phyloP scores from a whole-genome alignment of 1,284 basidiomycete genomes.

The Ustilago shanxiensis region DNA sequence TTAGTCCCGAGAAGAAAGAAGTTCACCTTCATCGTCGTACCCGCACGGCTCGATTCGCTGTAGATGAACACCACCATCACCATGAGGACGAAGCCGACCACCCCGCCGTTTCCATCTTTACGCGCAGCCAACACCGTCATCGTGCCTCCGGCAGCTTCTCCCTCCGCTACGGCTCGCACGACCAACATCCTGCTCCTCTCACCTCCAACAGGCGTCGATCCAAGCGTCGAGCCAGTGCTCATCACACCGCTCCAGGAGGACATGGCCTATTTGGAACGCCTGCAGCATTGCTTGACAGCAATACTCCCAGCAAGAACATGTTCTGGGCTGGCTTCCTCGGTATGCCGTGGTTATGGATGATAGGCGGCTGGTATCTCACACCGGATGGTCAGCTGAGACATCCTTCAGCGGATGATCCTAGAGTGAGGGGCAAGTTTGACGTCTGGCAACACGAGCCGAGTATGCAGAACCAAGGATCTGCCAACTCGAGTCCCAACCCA shows the following conservation, averaged over 20 bases:
- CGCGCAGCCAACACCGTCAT: slow-evolving; percentile 27
- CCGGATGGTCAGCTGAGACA: slow-evolving; percentile 39
- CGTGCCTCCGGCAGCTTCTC: slow-evolving; percentile 28
- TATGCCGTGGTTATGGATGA: slow-evolving; percentile 66
- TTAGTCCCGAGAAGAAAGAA: slow-evolving; percentile 40
- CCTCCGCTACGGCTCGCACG: slow-evolving; percentile 18
- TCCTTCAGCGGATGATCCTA: slow-evolving; percentile 24
- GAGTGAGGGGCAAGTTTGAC: slow-evolving; percentile 31
- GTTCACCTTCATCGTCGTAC: slow-evolving; percentile 36
- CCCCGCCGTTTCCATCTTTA: slow-evolving; percentile 42
- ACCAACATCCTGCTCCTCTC: slow-evolving; percentile 16
- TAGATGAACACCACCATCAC: slow-evolving; percentile 18
- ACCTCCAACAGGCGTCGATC: slow-evolving; percentile 13
- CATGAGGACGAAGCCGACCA: slow-evolving; percentile 14
- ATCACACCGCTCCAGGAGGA: slow-evolving; percentile 5
- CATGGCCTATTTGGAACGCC: slow-evolving; percentile 28
- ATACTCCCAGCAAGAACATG: slow-evolving; percentile 49
- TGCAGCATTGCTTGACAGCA: slow-evolving; percentile 35
- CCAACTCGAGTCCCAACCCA: slow-evolving; percentile 19
- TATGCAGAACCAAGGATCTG: slow-evolving; percentile 27
- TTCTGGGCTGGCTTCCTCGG: slow-evolving; percentile 63
- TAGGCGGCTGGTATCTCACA: slow-evolving; percentile 60
- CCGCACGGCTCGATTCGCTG: slow-evolving; percentile 41
- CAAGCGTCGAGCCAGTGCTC: slow-evolving; percentile 8
- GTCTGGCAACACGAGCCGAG: slow-evolving; percentile 56